Evolutionary conservation across 2,329 filamentous ascomycete species (phyloP).

Genomic region (Juglanconis oblonga): DNA sequence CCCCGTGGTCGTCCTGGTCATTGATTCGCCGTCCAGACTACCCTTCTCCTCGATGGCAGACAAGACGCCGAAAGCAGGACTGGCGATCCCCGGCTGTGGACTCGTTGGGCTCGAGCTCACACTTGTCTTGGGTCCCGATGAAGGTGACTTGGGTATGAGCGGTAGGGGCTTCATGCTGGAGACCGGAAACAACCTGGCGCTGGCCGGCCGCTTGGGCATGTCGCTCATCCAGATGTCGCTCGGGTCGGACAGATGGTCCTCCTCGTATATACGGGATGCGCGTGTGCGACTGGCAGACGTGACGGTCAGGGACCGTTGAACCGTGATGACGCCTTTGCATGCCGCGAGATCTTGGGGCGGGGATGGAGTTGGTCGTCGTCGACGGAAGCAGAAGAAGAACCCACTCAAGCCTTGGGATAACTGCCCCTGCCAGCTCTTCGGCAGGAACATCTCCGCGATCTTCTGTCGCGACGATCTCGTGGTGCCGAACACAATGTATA

Average conservation of each 20-base stretch:
- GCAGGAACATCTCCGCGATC: conserved; percentile 19
- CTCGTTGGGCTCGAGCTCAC: not conserved
- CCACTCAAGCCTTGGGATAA: not conserved
- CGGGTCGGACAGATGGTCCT: conserved; percentile 2
- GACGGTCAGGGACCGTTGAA: conserved; percentile 15
- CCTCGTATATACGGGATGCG: not conserved
- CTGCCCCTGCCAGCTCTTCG: conserved; percentile 8
- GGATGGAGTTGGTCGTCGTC: not conserved
- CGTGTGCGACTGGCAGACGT: conserved; percentile 10
- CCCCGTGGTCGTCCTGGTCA: conserved; percentile 7
- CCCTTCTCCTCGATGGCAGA: conserved; percentile 9
- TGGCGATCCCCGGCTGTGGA: not conserved
- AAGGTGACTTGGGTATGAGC: not conserved
- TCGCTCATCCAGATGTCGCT: conserved; percentile 13
- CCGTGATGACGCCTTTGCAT: conserved; percentile 4
- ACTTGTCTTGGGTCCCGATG: conserved; percentile 4
- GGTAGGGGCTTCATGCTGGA: conserved; percentile 11
- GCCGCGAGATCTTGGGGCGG: not conserved
- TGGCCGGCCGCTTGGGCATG: not conserved
- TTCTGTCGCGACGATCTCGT: conserved; percentile 22
- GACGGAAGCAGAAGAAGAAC: not conserved
- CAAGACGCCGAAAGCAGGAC: not conserved
- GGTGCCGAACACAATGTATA: conserved; percentile 24
- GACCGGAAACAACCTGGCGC: not conserved
- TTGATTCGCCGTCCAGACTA: not conserved